These are phyloP conservation scores for Colletotrichum filicis DNA, from an alignment of 2,329 filamentous ascomycete genomes.

Conservation along the genomic window DNA sequence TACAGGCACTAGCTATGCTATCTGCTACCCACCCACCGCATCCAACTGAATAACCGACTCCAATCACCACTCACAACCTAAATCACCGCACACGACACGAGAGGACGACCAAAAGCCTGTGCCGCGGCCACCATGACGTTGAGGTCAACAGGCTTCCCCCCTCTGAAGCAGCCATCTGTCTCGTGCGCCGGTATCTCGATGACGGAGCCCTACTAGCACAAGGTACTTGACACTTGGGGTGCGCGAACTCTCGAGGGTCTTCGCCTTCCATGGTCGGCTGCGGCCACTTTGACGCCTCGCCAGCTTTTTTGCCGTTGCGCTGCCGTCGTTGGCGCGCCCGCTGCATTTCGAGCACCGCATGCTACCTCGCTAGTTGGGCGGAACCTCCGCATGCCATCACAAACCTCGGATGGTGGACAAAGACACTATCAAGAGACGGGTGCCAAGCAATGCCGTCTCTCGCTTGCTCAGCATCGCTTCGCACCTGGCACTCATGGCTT, in stretches of 20 bases:
- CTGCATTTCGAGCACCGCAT: background rate
- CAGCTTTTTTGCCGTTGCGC: background rate
- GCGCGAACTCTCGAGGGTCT: background rate
- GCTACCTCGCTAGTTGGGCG: background rate
- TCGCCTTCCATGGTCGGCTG: background rate
- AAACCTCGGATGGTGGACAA: background rate
- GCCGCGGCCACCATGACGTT: slow-evolving; percentile 21
- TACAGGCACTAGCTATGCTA: background rate
- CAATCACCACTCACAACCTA: slow-evolving; percentile 12
- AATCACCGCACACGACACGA: slow-evolving; percentile 12
- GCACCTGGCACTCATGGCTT: background rate
- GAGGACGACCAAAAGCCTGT: slow-evolving; percentile 14
- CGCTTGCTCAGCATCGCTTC: background rate
- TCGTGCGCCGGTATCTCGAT: background rate
- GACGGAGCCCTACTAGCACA: background rate
- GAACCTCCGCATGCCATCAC: background rate
- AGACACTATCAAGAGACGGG: background rate
- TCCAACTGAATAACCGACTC: slow-evolving; percentile 21
- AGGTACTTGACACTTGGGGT: background rate
- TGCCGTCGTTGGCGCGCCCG: slow-evolving; percentile 4
- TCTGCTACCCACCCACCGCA: background rate
- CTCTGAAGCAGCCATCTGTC: background rate
- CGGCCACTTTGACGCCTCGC: background rate
- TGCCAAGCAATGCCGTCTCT: background rate
- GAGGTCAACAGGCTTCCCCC: background rate